Evolutionary conservation across 352 stramenopile species (phyloP), one percentile per base, ranked within the genome.

Genomic region (Elongisporangium undulatum): DNA sequence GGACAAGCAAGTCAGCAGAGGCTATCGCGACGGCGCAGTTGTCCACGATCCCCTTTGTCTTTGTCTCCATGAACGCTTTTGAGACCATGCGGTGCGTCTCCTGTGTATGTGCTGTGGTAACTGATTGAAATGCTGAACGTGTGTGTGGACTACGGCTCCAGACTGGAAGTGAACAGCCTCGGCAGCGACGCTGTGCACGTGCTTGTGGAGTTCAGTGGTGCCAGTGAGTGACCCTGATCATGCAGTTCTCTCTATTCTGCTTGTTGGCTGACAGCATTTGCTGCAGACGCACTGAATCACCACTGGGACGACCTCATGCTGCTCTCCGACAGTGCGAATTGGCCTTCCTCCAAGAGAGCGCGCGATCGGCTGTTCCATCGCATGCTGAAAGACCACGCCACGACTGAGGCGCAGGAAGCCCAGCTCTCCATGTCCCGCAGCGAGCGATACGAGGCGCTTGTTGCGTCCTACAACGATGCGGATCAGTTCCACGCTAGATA

Each of bases 331-430:
- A 62, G 71, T 24, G 56, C 49, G 1, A 87, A 89, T 41, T 93
- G 81, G 79, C 83, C 81, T 9, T 58, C 61, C 51, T 71, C 64
- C 10, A 59, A 75, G 49, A 55, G 50, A n/a, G 69, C 61, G 17
- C 79, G 81, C 39, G 75, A 88, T 3, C 66, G 75, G 12, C 56
- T 91, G 41, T 83, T 86, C 62, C 75, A 91, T 58, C 77, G 83
- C 17, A 86, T 91, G 72, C 58, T 89, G n/a, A 88, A 89, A 49
- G 79, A 90, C 19, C 80, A 90, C 21, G 69, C 69, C 0, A 63
- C 67, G 0, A 52, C 83, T 8, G 51, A 69, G n/a, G 72, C 72
- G 21, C 69, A 83, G 29, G 73, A 79, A n/a, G 49, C 66, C 17
- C 68, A 87, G 45, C 60, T 74, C 19, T 59, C 73, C 13, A 66